Conservation (phyloP, 1,284 basidiomycete genomes). For the Psilocybe mexicana region DNA sequence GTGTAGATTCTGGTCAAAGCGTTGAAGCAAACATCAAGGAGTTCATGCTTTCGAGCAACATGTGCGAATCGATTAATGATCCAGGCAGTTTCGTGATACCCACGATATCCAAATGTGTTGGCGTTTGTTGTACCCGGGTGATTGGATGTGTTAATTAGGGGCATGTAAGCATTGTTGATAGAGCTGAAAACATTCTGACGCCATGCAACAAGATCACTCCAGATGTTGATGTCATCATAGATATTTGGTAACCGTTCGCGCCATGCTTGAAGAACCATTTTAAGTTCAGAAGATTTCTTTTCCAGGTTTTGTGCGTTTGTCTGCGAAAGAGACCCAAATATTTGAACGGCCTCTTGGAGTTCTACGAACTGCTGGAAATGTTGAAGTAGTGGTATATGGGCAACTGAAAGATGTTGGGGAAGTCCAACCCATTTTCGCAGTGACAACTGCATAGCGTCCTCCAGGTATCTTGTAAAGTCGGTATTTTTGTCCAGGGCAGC, state of each 20-base stretch:
- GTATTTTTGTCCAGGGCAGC: slow-evolving; percentile 68
- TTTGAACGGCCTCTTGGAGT: slow-evolving; percentile 93
- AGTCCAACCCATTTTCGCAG: slow-evolving; percentile 95
- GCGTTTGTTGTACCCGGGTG: slow-evolving; percentile 58
- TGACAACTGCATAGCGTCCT: slow-evolving; percentile 96
- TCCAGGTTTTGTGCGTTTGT: slow-evolving; percentile 93
- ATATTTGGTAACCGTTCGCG: slow-evolving; percentile 94
- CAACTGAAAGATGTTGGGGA: slow-evolving; percentile 83
- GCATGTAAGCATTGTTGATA: slow-evolving; percentile 98
- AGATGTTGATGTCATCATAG: slow-evolving; percentile 98
- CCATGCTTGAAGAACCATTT: slow-evolving; percentile 96
- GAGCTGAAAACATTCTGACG: slow-evolving; percentile 90
- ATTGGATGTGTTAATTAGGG: slow-evolving; percentile 67
- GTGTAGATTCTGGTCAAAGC: slow-evolving; percentile 98
- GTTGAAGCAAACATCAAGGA: slow-evolving; percentile 95
- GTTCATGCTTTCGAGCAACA: slow-evolving; percentile 95
- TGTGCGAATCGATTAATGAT: slow-evolving; percentile 99
- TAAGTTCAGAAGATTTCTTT: slow-evolving; percentile 93
- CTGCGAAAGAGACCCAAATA: slow-evolving; percentile 87
- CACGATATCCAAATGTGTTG: slow-evolving; percentile 93
- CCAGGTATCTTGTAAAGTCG: slow-evolving; percentile 86
- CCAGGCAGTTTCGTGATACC: slow-evolving; percentile 99
- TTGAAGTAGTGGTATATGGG: slow-evolving; percentile 93
- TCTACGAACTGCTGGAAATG: slow-evolving; percentile 99
- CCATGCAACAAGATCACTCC: slow-evolving; percentile 99